Evolutionary conservation across 306 rosid genomes (phyloP).

Genomic region (Fragaria nilgerrensis): DNA sequence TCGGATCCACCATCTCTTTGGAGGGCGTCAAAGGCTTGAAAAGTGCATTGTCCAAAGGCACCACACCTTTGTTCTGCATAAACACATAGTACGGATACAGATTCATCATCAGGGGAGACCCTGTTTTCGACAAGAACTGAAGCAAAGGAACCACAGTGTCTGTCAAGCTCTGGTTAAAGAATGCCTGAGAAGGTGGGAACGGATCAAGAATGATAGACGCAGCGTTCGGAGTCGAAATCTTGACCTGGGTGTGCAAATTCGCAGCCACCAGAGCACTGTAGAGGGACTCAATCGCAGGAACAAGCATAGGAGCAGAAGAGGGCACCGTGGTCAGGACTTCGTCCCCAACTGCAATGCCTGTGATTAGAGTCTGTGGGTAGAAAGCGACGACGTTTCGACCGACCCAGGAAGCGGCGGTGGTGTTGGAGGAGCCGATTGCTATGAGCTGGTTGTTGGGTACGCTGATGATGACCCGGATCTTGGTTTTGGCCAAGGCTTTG

Average conservation of each 20-base stretch:
- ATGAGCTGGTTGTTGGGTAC: slow-evolving; percentile 89
- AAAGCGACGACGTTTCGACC: slow-evolving; percentile 56
- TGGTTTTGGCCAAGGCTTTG: slow-evolving; percentile 50
- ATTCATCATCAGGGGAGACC: slow-evolving; percentile 79
- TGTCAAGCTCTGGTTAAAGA: slow-evolving; percentile 60
- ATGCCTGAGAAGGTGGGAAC: slow-evolving; percentile 90
- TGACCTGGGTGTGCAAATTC: slow-evolving; percentile 51
- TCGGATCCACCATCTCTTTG: slow-evolving; percentile 89
- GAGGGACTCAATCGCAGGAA: slow-evolving; percentile 68
- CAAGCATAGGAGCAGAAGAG: slow-evolving; percentile 60
- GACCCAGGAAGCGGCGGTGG: slow-evolving; percentile 77
- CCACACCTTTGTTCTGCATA: slow-evolving; percentile 72
- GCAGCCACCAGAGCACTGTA: slow-evolving; percentile 60
- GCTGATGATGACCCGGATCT: slow-evolving; percentile 60
- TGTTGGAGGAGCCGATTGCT: slow-evolving; percentile 76
- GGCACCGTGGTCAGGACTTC: slow-evolving; percentile 77
- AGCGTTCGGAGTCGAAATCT: slow-evolving; percentile 73
- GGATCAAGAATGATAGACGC: slow-evolving; percentile 64
- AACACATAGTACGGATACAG: slow-evolving; percentile 84
- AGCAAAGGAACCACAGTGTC: slow-evolving; percentile 52
- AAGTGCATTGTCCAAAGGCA: slow-evolving; percentile 67
- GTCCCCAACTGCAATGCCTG: slow-evolving; percentile 72
- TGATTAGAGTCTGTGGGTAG: slow-evolving; percentile 63
- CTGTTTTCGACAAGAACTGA: slow-evolving; percentile 55
- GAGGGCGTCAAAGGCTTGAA: slow-evolving; percentile 74